Evolutionary conservation across 768 basidiomycete species (phyloP).

Genomic region (Lyophyllum semitale): DNA sequence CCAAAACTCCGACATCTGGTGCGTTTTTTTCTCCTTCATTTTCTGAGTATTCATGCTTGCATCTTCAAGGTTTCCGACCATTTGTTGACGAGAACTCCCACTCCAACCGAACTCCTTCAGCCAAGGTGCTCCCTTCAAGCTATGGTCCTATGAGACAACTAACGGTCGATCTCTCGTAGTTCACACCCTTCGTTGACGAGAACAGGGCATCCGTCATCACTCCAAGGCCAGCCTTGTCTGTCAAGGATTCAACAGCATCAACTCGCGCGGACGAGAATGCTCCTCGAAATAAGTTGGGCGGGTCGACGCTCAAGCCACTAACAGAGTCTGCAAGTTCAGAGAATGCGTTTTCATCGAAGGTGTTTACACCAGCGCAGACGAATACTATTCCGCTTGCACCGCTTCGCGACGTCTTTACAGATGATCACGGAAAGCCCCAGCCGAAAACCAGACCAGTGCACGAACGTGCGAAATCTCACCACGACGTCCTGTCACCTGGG

Average conservation of each 20-base stretch:
- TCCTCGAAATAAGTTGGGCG: slow-evolving; percentile 17
- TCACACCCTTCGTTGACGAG: slow-evolving; percentile 65
- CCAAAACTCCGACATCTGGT: slow-evolving; percentile 41
- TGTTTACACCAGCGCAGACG: slow-evolving; percentile 61
- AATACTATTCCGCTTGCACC: slow-evolving; percentile 39
- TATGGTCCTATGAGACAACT: slow-evolving; percentile 13
- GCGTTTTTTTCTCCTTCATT: slow-evolving; percentile 9
- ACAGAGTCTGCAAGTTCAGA: slow-evolving; percentile 37
- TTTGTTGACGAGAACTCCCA: slow-evolving; percentile 65
- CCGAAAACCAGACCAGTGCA: slow-evolving; percentile 38
- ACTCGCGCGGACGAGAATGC: slow-evolving; percentile 31
- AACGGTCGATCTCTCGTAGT: slow-evolving; percentile 37
- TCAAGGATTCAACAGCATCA: slow-evolving; percentile 48
- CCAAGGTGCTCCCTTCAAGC: background rate
- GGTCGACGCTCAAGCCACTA: slow-evolving; percentile 31
- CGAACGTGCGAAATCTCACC: slow-evolving; percentile 46
- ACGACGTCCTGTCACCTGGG: slow-evolving; percentile 27
- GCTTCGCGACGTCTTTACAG: slow-evolving; percentile 46
- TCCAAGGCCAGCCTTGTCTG: slow-evolving; percentile 46
- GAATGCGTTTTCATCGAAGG: slow-evolving; percentile 54
- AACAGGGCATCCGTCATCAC: slow-evolving; percentile 43
- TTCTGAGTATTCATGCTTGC: slow-evolving; percentile 15
- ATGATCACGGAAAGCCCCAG: slow-evolving; percentile 43
- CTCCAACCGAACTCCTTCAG: slow-evolving; percentile 32
- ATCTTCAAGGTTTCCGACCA: slow-evolving; percentile 58